Percentiles rank a stretch among this genome's conserved stretches.
Evolutionary conservation across 805 yeast genomes (phyloP).

Genomic region (Candida morakotiae): DNA sequence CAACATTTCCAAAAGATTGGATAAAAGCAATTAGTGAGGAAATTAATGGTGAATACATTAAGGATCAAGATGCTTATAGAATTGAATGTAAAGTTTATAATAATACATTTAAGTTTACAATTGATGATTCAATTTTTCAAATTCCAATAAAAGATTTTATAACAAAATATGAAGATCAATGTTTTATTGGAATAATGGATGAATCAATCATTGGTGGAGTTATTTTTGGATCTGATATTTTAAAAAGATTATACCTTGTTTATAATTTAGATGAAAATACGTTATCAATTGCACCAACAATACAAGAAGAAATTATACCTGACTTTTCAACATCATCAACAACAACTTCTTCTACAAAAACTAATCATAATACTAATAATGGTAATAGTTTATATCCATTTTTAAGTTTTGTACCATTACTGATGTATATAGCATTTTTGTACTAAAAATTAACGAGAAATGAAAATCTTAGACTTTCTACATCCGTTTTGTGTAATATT

Average conservation of each 20-base stretch:
- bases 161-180: not conserved
- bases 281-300: slow-evolving; percentile 22
- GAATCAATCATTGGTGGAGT: slow-evolving; percentile 2
- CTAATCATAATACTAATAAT: not conserved
- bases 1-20: slow-evolving; percentile 39
- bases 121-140: not conserved
- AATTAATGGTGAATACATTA: slow-evolving; percentile 39
- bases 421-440: slow-evolving; percentile 2
- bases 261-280: slow-evolving; percentile 22
- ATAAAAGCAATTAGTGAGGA: slow-evolving; percentile 29
- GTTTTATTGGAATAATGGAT: slow-evolving; percentile 4
- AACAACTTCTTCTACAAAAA: not conserved
- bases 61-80: slow-evolving; percentile 39
- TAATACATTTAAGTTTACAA: not conserved
- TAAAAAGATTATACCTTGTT: slow-evolving; percentile 22
- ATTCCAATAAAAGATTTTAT: slow-evolving; percentile 3
- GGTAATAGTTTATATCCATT: not conserved
- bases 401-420: slow-evolving; percentile 1
- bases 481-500: not conserved
- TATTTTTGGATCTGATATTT: slow-evolving; percentile 24
- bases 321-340: not conserved
- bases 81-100: slow-evolving; percentile 34
- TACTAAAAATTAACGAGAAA: not conserved
- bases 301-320: slow-evolving; percentile 7
- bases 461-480: not conserved